These are phyloP conservation scores for Aspergillus pseudotamarii DNA, from an alignment of 2,329 filamentous ascomycete species.

Conservation along the genomic window DNA sequence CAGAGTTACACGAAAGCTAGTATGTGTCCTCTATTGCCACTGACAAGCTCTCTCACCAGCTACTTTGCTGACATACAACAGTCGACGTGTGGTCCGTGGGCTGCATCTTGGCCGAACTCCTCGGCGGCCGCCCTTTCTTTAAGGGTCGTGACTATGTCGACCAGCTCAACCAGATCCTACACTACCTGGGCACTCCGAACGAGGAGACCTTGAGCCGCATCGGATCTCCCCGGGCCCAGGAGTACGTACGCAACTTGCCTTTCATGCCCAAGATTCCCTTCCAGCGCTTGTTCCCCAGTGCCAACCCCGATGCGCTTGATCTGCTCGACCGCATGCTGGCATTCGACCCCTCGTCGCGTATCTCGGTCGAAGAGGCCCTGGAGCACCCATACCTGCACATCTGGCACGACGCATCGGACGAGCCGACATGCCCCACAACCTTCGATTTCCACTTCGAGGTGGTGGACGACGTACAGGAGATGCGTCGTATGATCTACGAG, in stretches of 20 bases:
- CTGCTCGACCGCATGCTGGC: conserved; percentile 96
- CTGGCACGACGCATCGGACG: conserved; percentile 97
- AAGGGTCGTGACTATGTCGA: conserved; percentile 99
- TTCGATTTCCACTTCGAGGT: conserved; percentile 99
- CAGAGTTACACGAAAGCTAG: conserved; percentile 99
- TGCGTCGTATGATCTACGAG: conserved; percentile 97
- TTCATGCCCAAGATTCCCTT: conserved; percentile 95
- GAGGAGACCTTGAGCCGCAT: conserved; percentile 93
- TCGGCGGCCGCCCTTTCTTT: conserved; percentile 97
- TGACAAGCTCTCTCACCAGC: background rate
- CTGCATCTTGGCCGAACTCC: conserved; percentile 93
- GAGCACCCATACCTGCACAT: conserved; percentile 96
- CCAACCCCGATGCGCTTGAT: conserved; percentile 94
- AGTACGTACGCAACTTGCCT: conserved; percentile 95
- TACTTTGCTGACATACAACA: conserved; percentile 43
- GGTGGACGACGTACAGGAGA: conserved; percentile 90
- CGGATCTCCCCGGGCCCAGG: conserved; percentile 91
- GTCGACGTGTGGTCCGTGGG: conserved; percentile 99
- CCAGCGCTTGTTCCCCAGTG: conserved; percentile 83
- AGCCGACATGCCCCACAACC: conserved; percentile 87
- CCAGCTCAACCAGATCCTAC: conserved; percentile 97
- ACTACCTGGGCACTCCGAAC: conserved; percentile 95
- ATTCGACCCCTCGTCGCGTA: conserved; percentile 91
- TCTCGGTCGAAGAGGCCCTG: conserved; percentile 91
- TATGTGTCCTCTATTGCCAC: conserved; percentile 58